Conservation (phyloP, 352 stramenopile genomes). For the Pythium scleroteichum region DNA sequence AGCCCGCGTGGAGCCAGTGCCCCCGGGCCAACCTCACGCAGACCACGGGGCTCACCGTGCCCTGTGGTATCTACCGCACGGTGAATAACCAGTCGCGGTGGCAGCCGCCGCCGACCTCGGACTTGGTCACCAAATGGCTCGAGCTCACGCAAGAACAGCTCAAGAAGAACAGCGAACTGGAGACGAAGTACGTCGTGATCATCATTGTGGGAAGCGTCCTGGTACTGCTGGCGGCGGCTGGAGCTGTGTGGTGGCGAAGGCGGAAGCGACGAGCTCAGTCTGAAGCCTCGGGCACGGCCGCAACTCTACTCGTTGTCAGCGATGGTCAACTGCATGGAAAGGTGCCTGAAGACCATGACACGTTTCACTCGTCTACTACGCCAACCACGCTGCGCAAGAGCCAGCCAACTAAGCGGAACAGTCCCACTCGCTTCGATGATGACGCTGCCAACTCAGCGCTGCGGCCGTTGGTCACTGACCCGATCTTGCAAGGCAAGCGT, state of each 20-base stretch:
- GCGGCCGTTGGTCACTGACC: conserved; percentile 34
- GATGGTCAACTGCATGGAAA: background rate
- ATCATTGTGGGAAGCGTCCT: background rate
- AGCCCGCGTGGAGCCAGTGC: conserved; percentile 21
- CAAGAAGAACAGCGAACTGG: background rate
- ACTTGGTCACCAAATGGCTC: conserved; percentile 25
- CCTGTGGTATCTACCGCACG: conserved; percentile 23
- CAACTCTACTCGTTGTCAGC: background rate
- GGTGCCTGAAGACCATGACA: background rate
- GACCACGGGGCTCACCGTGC: conserved; percentile 23
- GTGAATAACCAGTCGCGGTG: conserved; percentile 9
- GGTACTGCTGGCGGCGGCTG: background rate
- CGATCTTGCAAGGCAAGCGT: conserved; percentile 32
- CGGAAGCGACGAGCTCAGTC: background rate
- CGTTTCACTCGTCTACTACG: conserved; percentile 15
- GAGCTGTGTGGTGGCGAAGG: conserved; percentile 6
- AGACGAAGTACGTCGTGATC: background rate
- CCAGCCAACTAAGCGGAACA: background rate
- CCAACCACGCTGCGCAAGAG: conserved; percentile 1
- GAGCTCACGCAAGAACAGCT: conserved; percentile 8
- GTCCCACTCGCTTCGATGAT: conserved; percentile 2
- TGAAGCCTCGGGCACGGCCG: background rate
- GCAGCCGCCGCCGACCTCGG: conserved; percentile 14
- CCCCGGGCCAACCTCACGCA: background rate
- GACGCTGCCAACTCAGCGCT: conserved; percentile 16